phyloP scores from a whole-genome alignment of 176 grass and related monocot species.

The Bonia amplexicaulis region DNA sequence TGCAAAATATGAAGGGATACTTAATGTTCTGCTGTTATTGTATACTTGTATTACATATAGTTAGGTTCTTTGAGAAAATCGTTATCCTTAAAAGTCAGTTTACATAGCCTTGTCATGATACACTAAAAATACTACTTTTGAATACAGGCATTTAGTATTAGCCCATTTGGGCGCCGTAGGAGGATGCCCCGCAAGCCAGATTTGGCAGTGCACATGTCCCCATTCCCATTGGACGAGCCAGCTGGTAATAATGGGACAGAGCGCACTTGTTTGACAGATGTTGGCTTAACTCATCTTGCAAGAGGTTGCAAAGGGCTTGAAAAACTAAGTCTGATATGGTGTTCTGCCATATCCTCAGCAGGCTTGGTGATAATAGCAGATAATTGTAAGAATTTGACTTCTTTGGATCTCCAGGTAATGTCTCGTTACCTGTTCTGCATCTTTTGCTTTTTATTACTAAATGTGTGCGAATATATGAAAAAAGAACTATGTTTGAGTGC shows the following conservation, averaged over 20 bases:
- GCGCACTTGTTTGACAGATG: constrained; percentile 58
- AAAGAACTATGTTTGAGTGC: not conserved
- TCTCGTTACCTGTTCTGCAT: not conserved
- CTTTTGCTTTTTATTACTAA: not conserved
- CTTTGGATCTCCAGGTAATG: constrained; percentile 81
- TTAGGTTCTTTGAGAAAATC: not conserved
- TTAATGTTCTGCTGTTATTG: not conserved
- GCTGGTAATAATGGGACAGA: constrained; percentile 21
- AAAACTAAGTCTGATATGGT: constrained; percentile 74
- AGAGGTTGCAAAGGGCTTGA: constrained; percentile 67
- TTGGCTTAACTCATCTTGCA: constrained; percentile 52
- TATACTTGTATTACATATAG: not conserved
- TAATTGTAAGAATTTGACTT: constrained; percentile 64
- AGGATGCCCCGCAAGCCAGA: not conserved
- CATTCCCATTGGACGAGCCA: constrained; percentile 10
- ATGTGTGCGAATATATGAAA: not conserved
- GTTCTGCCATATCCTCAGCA: constrained; percentile 60
- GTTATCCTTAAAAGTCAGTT: not conserved
- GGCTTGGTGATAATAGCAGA: constrained; percentile 68
- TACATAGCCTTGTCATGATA: not conserved
- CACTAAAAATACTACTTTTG: constrained; percentile 19
- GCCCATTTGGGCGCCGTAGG: not conserved
- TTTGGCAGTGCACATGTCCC: not conserved
- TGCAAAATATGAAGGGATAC: not conserved
- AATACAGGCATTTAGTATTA: constrained; percentile 30